These are phyloP conservation scores for Penicillium sp. DNA, from an alignment of 2,329 filamentous ascomycete species.

Conservation along the genomic window DNA sequence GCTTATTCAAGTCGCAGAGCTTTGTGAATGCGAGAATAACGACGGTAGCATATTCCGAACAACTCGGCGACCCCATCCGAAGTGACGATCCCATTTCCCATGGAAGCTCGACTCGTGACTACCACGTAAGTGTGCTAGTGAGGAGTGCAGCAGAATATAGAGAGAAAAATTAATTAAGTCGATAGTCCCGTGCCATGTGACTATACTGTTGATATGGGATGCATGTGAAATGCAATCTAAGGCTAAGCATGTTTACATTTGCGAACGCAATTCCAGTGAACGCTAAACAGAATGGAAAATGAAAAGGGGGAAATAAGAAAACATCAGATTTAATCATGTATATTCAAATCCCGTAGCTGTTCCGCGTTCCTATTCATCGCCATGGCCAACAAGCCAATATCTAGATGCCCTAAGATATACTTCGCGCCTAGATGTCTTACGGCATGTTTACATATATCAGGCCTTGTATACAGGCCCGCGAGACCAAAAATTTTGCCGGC, in stretches of 20 bases:
- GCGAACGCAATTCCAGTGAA: too few relatives aligned
- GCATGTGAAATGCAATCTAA: too few relatives aligned
- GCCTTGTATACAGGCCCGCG: background rate
- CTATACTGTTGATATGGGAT: too few relatives aligned
- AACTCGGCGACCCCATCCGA: background rate
- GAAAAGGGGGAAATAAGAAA: background rate
- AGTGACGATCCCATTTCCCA: background rate
- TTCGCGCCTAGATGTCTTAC: conserved; percentile 10
- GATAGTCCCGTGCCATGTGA: too few relatives aligned
- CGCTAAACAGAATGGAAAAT: too few relatives aligned
- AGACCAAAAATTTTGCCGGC: background rate
- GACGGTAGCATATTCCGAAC: background rate
- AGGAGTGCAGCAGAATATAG: too few relatives aligned
- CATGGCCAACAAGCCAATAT: conserved; percentile 16
- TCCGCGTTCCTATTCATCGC: conserved; percentile 13
- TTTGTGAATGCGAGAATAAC: background rate
- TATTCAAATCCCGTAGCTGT: conserved; percentile 1
- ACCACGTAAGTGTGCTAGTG: too few relatives aligned
- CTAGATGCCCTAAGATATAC: conserved; percentile 16
- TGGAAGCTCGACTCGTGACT: too few relatives aligned
- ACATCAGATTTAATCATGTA: too few relatives aligned
- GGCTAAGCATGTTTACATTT: too few relatives aligned
- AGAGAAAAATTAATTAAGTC: too few relatives aligned
- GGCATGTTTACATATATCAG: background rate
- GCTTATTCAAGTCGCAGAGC: too few relatives aligned